These are phyloP conservation scores for Aspergillus fumigatiaffinis DNA, from an alignment of 2,329 filamentous ascomycete species.

Conservation along the genomic window DNA sequence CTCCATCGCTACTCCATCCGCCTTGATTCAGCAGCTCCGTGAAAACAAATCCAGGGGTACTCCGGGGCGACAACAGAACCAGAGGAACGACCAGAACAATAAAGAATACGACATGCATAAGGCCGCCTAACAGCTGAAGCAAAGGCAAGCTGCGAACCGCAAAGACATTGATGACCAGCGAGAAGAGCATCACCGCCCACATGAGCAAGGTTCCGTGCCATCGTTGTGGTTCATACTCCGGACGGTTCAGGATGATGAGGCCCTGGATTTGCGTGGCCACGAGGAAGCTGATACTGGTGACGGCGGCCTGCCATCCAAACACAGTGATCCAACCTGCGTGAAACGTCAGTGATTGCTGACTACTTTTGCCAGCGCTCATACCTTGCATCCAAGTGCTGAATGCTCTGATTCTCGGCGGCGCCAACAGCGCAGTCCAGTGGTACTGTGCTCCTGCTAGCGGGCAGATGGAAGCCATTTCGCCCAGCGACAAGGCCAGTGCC, in stretches of 20 bases:
- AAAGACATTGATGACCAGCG: slow-evolving; percentile 23
- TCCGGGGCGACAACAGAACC: slow-evolving; percentile 27
- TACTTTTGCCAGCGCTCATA: too few relatives aligned
- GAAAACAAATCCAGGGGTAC: slow-evolving; percentile 32
- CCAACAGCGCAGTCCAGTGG: slow-evolving; percentile 39
- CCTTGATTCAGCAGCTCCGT: slow-evolving; percentile 19
- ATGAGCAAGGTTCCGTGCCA: slow-evolving; percentile 42
- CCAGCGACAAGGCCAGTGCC: slow-evolving; percentile 28
- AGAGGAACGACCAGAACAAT: slow-evolving; percentile 34
- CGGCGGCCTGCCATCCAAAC: slow-evolving; percentile 38
- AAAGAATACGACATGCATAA: slow-evolving; percentile 22
- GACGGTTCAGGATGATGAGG: slow-evolving; percentile 28
- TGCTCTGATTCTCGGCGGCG: slow-evolving; percentile 22
- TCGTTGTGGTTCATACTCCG: slow-evolving; percentile 27
- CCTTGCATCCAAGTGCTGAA: slow-evolving; percentile 34
- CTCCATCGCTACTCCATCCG: slow-evolving; percentile 28
- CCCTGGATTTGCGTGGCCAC: slow-evolving; percentile 35
- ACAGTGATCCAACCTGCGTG: slow-evolving; percentile 39
- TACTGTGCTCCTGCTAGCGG: slow-evolving; percentile 43
- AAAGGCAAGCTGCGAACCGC: slow-evolving; percentile 19
- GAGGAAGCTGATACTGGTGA: slow-evolving; percentile 32
- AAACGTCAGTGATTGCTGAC: neutral
- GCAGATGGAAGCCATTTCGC: slow-evolving; percentile 40
- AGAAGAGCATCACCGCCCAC: slow-evolving; percentile 35
- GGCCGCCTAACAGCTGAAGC: slow-evolving; percentile 36